A percentile compares a stretch with the other conserved stretches of the same genome.
phyloP scores from a whole-genome alignment of 1,284 basidiomycete genomes.

The Rhodotorula sp. region DNA sequence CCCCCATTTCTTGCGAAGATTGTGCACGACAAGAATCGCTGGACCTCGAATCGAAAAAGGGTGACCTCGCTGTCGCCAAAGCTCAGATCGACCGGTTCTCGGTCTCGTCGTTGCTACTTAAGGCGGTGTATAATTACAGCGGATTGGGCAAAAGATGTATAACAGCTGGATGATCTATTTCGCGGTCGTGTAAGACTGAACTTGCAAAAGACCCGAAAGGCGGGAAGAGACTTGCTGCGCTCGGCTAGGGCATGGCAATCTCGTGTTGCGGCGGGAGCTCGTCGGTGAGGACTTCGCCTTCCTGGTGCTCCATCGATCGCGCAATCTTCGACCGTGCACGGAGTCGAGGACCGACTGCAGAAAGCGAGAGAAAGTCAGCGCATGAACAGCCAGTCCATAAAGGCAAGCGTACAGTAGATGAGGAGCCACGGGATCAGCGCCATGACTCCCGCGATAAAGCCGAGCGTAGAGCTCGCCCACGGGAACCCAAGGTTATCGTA shows the following conservation, averaged over 20 bases:
- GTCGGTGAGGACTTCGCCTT: constrained; percentile 15
- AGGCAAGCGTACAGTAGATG: constrained; percentile 42
- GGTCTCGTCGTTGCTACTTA: no score
- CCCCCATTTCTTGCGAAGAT: no score
- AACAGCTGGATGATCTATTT: no score
- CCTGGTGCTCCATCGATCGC: constrained; percentile 42
- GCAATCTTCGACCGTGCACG: constrained; percentile 48
- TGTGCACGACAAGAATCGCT: no score
- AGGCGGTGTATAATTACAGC: no score
- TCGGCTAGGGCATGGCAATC: constrained; percentile 1
- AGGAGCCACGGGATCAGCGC: constrained; percentile 47
- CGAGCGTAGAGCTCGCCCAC: constrained; percentile 42
- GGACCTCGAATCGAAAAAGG: no score
- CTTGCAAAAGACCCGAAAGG: no score
- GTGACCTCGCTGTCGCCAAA: no score
- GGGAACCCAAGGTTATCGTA: constrained; percentile 48
- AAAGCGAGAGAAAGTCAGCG: not conserved
- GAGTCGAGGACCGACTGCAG: constrained; percentile 43
- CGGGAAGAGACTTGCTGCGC: not conserved
- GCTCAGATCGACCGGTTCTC: no score
- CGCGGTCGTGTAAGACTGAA: no score
- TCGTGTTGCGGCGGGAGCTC: not conserved
- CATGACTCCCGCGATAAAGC: constrained; percentile 45
- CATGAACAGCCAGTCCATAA: not conserved
- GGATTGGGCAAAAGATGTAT: no score